These are phyloP conservation scores for Brettanomyces bruxellensis DNA, from an alignment of 805 yeast species.

Conservation along the genomic window DNA sequence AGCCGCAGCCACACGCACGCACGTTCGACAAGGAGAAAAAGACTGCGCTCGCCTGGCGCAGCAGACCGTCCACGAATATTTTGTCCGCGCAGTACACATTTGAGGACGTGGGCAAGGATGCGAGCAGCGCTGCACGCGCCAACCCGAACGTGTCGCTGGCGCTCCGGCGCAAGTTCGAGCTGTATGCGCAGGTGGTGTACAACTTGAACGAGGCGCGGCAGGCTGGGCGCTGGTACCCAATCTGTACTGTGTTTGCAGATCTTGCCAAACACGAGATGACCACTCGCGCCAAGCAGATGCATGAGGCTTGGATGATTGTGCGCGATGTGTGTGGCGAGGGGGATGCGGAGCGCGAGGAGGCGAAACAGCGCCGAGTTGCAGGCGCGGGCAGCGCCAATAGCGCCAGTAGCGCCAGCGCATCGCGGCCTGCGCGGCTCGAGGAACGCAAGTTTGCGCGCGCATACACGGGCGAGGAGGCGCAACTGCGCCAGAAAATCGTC, in stretches of 20 bases:
- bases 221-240: constrained; percentile 38
- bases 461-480: constrained; percentile 12
- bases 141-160: constrained; percentile 32
- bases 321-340: constrained; percentile 32
- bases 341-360: constrained; percentile 20
- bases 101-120: constrained; percentile 18
- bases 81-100: constrained; percentile 22
- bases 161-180: constrained; percentile 50
- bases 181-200: constrained; percentile 63
- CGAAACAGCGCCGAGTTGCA: constrained; percentile 15
- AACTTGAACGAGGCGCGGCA: constrained; percentile 65
- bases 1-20: neutral
- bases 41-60: constrained; percentile 19
- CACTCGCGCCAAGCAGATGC: constrained; percentile 58
- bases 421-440: constrained; percentile 1
- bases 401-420: neutral
- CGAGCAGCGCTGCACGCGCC: constrained; percentile 10
- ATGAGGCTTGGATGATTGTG: constrained; percentile 67
- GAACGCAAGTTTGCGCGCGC: constrained; percentile 27
- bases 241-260: constrained; percentile 52
- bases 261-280: constrained; percentile 51
- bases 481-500: constrained; percentile 37
- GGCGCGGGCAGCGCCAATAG: neutral
- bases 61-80: constrained; percentile 16
- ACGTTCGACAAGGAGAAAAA: neutral